These are phyloP conservation scores for Xylariales sp. DNA, from an alignment of 2,329 filamentous ascomycete genomes.

Conservation along the genomic window DNA sequence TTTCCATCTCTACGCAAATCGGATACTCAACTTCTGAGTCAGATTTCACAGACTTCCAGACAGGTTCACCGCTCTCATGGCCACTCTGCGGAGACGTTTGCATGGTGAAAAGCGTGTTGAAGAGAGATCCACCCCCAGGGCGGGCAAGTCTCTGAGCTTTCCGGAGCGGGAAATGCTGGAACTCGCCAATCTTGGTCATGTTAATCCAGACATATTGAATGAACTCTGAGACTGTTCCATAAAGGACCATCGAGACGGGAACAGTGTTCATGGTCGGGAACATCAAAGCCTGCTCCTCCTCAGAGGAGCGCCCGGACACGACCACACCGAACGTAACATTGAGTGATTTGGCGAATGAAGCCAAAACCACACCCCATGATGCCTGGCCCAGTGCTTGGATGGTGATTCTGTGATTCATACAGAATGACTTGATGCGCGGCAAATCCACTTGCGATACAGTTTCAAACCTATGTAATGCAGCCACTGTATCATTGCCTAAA, in stretches of 20 bases:
- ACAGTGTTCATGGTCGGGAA: constrained; percentile 96
- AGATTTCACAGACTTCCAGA: constrained; percentile 62
- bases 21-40: constrained; percentile 73
- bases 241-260: constrained; percentile 65
- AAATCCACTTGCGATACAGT: constrained; percentile 35
- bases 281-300: constrained; percentile 61
- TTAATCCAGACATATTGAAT: constrained; percentile 70
- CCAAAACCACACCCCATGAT: constrained; percentile 69
- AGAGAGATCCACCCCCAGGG: constrained; percentile 28
- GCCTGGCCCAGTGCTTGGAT: constrained; percentile 73
- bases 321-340: constrained; percentile 82
- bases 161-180: constrained; percentile 74
- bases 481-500: neutral
- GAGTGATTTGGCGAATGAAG: constrained; percentile 56
- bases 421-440: constrained; percentile 50
- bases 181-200: constrained; percentile 59
- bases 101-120: constrained; percentile 54
- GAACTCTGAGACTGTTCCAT: constrained; percentile 62
- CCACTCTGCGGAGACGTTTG: constrained; percentile 31
- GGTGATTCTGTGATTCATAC: constrained; percentile 63
- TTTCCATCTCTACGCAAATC: constrained; percentile 76
- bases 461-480: constrained; percentile 37
- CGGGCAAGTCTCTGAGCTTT: constrained; percentile 55
- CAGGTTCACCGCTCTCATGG: constrained; percentile 1
- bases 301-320: constrained; percentile 76